phyloP scores from a whole-genome alignment of 257 asterid genomes.

The Anisodus tanguticus region DNA sequence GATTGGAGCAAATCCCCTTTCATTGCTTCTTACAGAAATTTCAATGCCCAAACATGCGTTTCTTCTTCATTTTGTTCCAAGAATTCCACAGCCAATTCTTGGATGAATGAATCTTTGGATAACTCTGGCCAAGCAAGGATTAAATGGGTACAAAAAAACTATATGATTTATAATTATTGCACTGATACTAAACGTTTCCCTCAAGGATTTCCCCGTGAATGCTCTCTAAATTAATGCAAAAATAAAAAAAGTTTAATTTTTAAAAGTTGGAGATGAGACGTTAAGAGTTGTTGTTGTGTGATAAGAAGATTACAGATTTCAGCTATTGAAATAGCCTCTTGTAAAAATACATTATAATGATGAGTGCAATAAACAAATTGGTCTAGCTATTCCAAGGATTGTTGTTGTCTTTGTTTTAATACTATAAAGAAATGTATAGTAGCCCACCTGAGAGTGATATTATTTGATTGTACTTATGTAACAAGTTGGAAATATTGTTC shows the following conservation, averaged over 20 bases:
- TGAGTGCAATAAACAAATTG: no score
- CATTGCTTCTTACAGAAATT: slow-evolving; percentile 56
- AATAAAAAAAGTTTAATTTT: background rate
- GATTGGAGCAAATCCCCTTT: slow-evolving; percentile 71
- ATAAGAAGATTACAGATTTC: background rate
- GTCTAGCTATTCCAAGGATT: no score
- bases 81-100: slow-evolving; percentile 25
- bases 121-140: slow-evolving; percentile 22
- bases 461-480: background rate
- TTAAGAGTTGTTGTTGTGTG: background rate
- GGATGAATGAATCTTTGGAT: slow-evolving; percentile 30
- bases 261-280: no score
- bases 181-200: slow-evolving; percentile 31
- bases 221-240: slow-evolving; percentile 10
- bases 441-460: background rate
- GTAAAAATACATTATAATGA: background rate
- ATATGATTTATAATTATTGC: slow-evolving; percentile 32
- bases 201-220: slow-evolving; percentile 31
- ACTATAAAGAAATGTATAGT: background rate
- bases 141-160: slow-evolving; percentile 32
- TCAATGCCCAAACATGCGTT: slow-evolving; percentile 43
- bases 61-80: slow-evolving; percentile 15
- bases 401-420: background rate
- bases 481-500: background rate
- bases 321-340: no score